phyloP scores from a whole-genome alignment of 768 basidiomycete species.

The Pleurotus djamor region DNA sequence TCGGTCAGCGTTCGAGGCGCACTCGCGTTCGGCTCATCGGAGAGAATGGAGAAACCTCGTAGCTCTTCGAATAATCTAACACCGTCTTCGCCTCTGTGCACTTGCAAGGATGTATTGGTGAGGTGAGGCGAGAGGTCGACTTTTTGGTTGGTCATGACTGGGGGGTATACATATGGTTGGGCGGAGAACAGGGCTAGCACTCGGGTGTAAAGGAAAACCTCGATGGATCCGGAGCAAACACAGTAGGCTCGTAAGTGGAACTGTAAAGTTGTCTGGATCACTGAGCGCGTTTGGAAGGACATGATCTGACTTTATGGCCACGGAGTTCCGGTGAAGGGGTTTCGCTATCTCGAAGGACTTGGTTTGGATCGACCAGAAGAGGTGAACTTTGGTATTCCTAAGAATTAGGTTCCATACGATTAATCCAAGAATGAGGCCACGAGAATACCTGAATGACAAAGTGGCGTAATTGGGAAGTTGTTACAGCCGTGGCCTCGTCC shows the following conservation, averaged over 20 bases:
- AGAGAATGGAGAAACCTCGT: slow-evolving; percentile 57
- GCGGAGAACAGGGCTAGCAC: slow-evolving; percentile 89
- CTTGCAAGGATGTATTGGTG: slow-evolving; percentile 91
- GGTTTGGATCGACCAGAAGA: slow-evolving; percentile 70
- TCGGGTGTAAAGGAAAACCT: slow-evolving; percentile 77
- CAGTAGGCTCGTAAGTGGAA: slow-evolving; percentile 95
- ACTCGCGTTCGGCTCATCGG: slow-evolving; percentile 14
- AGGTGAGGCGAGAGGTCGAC: slow-evolving; percentile 73
- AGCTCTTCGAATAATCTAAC: slow-evolving; percentile 85
- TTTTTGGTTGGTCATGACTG: slow-evolving; percentile 12
- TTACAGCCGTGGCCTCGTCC: slow-evolving; percentile 51
- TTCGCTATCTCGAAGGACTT: slow-evolving; percentile 29
- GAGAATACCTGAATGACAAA: slow-evolving; percentile 87
- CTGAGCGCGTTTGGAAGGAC: neutral
- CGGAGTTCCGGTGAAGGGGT: slow-evolving; percentile 20
- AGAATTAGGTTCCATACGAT: neutral
- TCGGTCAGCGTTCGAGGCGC: slow-evolving; percentile 18
- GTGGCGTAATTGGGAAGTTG: slow-evolving; percentile 87
- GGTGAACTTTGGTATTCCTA: slow-evolving; percentile 88
- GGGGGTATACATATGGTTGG: slow-evolving; percentile 59
- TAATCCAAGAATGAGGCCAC: slow-evolving; percentile 8
- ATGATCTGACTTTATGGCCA: slow-evolving; percentile 57
- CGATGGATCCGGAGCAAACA: slow-evolving; percentile 72
- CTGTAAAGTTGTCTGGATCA: slow-evolving; percentile 35
- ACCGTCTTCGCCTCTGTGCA: slow-evolving; percentile 57